Percentiles rank a stretch among this genome's conserved stretches.
Evolutionary conservation across 2,329 filamentous ascomycete species (phyloP).

Genomic region (Claviceps arundinis): DNA sequence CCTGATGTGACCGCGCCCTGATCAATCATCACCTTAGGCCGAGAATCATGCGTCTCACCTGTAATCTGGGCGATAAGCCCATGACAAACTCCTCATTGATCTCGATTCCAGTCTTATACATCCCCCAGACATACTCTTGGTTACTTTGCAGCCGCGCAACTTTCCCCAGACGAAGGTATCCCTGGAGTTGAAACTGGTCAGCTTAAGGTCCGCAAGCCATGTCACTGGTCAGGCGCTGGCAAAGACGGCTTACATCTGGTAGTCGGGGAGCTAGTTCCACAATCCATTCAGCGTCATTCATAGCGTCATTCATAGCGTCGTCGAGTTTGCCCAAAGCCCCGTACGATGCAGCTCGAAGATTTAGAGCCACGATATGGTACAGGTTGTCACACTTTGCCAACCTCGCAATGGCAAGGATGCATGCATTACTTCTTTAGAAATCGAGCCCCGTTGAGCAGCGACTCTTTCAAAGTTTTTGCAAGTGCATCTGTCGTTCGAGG

Average conservation of each 20-base stretch:
- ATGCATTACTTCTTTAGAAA: constrained; percentile 29
- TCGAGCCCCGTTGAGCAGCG: constrained; percentile 18
- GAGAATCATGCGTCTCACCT: constrained; percentile 13
- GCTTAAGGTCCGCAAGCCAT: neutral
- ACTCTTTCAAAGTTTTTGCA: constrained; percentile 19
- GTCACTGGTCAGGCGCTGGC: neutral
- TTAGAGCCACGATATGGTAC: constrained; percentile 26
- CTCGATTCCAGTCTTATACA: constrained; percentile 26
- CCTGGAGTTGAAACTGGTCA: constrained; percentile 13
- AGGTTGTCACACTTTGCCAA: constrained; percentile 25
- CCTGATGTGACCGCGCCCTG: neutral
- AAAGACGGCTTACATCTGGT: constrained; percentile 21
- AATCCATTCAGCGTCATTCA: constrained; percentile 28
- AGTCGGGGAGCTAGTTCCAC: constrained; percentile 27
- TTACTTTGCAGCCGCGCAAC: constrained; percentile 24
- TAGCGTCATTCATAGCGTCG: constrained; percentile 25
- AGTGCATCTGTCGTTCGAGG: constrained; percentile 15
- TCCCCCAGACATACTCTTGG: constrained; percentile 24
- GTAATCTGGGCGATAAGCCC: constrained; percentile 20
- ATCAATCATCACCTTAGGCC: neutral
- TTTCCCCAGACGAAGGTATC: constrained; percentile 29
- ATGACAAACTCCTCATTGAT: constrained; percentile 14
- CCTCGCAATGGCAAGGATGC: constrained; percentile 21
- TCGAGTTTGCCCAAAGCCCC: constrained; percentile 24
- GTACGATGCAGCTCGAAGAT: constrained; percentile 27